Conservation (phyloP, 106 monocot genomes). For the Apostasia ramifera region DNA sequence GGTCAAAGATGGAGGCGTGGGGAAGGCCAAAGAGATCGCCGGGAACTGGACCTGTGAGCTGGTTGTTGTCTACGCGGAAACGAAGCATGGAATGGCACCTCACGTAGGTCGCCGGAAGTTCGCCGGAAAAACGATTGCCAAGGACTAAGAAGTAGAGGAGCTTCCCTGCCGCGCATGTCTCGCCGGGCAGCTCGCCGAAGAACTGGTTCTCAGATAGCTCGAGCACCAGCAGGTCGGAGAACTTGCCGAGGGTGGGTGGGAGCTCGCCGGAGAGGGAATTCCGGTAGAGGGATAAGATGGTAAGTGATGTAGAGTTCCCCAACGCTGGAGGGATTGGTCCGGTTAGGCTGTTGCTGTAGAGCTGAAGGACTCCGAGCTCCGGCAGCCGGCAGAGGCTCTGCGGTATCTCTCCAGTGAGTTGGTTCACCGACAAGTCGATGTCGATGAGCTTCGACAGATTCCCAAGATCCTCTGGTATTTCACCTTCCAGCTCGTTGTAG, state of each 20-base stretch:
- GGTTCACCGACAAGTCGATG: slow-evolving; percentile 79
- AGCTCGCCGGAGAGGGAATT: slow-evolving; percentile 66
- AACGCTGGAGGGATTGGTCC: slow-evolving; percentile 56
- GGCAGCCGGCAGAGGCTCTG: slow-evolving; percentile 43
- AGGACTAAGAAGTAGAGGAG: slow-evolving; percentile 65
- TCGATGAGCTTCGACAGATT: slow-evolving; percentile 63
- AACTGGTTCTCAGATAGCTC: slow-evolving; percentile 86
- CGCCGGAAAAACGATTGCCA: slow-evolving; percentile 53
- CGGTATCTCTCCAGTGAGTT: slow-evolving; percentile 67
- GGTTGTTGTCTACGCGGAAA: slow-evolving; percentile 71
- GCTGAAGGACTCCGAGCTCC: slow-evolving; percentile 50
- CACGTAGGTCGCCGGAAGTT: slow-evolving; percentile 49
- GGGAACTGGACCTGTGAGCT: slow-evolving; percentile 47
- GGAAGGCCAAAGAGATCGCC: slow-evolving; percentile 54
- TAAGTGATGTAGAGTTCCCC: slow-evolving; percentile 65
- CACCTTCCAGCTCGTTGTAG: slow-evolving; percentile 65
- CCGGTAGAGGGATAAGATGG: slow-evolving; percentile 62
- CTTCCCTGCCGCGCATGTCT: slow-evolving; percentile 48
- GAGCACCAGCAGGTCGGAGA: slow-evolving; percentile 52
- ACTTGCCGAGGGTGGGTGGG: slow-evolving; percentile 50
- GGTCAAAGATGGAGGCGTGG: slow-evolving; percentile 67
- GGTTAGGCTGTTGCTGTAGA: slow-evolving; percentile 73
- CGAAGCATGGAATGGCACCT: slow-evolving; percentile 57
- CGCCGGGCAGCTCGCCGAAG: slow-evolving; percentile 48
- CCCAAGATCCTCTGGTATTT: slow-evolving; percentile 71